Conservation (phyloP, 108 stramenopile genomes). For the Cyclotella kingstonii region DNA sequence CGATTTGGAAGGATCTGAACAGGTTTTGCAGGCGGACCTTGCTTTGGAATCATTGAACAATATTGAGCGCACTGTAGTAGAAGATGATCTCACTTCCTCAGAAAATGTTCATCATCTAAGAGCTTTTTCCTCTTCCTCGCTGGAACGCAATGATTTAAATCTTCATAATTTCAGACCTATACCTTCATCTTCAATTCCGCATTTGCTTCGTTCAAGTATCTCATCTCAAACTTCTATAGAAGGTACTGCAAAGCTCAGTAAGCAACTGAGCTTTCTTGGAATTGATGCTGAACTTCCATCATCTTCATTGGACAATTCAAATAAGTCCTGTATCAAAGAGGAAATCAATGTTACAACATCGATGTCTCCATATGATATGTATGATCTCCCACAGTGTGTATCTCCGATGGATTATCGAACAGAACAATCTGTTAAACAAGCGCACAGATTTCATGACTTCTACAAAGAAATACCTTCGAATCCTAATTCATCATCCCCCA, state of each 20-base stretch:
- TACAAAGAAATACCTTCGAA: no score
- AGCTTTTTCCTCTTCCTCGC: background rate
- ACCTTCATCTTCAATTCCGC: conserved; percentile 28
- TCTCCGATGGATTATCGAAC: background rate
- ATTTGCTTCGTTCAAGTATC: conserved; percentile 10
- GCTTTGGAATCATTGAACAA: no score
- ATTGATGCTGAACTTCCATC: conserved; percentile 13
- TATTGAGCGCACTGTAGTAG: no score
- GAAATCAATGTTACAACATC: no score
- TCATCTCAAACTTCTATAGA: conserved; percentile 2
- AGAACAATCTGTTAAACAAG: no score
- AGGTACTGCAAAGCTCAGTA: background rate
- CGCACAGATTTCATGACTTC: no score
- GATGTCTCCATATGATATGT: background rate
- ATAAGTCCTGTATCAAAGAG: conserved; percentile 10
- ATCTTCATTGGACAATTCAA: conserved; percentile 3
- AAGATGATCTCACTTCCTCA: no score
- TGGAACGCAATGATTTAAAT: conserved; percentile 2
- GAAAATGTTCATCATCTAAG: background rate
- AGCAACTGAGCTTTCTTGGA: conserved; percentile 3
- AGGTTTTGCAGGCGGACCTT: no score
- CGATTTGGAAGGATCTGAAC: no score
- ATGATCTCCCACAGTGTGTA: background rate
- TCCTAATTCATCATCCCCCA: no score
- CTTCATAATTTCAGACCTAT: background rate